Evolutionary conservation across 257 asterid species (phyloP).

Genomic region (Solanum verrucosum): DNA sequence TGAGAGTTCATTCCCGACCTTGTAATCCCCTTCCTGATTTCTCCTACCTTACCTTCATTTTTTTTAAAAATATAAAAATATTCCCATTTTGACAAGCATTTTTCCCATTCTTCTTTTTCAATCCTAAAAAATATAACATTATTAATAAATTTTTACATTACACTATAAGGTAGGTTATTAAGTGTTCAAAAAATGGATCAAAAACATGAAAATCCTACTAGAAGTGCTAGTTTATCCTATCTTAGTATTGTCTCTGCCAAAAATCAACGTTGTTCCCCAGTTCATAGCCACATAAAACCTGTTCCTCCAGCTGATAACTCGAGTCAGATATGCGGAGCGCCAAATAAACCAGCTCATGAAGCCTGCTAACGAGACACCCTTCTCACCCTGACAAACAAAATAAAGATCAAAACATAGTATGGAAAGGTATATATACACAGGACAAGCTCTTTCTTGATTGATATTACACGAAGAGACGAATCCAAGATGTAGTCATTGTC

Average conservation of each 20-base stretch:
- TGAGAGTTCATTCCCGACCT: no score
- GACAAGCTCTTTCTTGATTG: background rate
- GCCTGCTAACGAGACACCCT: constrained; percentile 66
- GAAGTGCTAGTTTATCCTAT: constrained; percentile 20
- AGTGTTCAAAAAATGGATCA: background rate
- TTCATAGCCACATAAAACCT: constrained; percentile 73
- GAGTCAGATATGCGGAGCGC: constrained; percentile 84
- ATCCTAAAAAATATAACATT: background rate
- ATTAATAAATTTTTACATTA: background rate
- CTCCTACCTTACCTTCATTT: background rate
- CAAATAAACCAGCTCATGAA: constrained; percentile 71
- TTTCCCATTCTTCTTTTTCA: background rate
- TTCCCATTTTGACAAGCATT: background rate
- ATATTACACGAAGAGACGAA: background rate
- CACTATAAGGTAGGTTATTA: background rate
- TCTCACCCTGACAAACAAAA: constrained; percentile 35
- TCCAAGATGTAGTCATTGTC: background rate
- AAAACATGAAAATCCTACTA: background rate
- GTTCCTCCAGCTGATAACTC: constrained; percentile 91
- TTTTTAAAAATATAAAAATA: background rate
- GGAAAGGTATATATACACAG: background rate
- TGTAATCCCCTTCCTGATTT: background rate
- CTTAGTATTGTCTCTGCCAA: constrained; percentile 79
- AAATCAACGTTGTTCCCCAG: constrained; percentile 83
- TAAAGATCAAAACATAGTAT: background rate